Evolutionary conservation across 2,329 filamentous ascomycete genomes (phyloP), one percentile per base, ranked within the genome.

Genomic region (Verticillium nonalfalfae): DNA sequence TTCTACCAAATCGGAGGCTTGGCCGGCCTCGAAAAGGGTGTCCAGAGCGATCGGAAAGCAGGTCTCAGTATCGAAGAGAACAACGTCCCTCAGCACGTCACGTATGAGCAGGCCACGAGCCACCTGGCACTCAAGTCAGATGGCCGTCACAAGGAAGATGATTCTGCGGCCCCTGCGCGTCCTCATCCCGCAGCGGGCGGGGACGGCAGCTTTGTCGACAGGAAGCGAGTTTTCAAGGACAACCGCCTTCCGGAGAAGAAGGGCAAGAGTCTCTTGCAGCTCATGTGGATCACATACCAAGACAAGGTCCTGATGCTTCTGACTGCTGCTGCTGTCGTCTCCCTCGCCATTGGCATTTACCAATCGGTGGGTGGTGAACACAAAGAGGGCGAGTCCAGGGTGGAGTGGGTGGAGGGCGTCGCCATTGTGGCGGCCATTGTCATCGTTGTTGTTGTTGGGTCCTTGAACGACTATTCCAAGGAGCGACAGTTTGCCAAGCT

Each of bases 201-300:
- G 31, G 59, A 61, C 4, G 66, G 71, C 36, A 73, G 76, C 1
- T 90, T 86, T 64, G 71, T 73, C 14, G 90, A 92, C 67, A 83
- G 90, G 62, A 87, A 86, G 69, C 86, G 89, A 39, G 84, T 92
- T 35, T 93, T 85, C 71, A 82, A 80, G 67, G 88, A 91, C 73
- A 93, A 93, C 70, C 79, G 85, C 54, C 76, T 93, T 39, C 90
- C 90, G 0, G 87, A 85, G 68, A 88, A 89, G 73, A 91, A 92
- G 75, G 83, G 88, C 55, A 93, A 92, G 76, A 88, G 79, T 65
- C 81, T 93, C 50, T 78, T 90, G 55, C 79, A 90, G 70, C 78
- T 93, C 52, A 89, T 91, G 74, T 93, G 90, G 90, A 90, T 93
- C 68, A 91, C 90, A 0, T 91, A 91, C 72, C 91, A 93, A 75